Evolutionary conservation across 2,329 filamentous ascomycete species (phyloP), one percentile per base, ranked within the genome.

Genomic region (Calonectria hawksworthii): DNA sequence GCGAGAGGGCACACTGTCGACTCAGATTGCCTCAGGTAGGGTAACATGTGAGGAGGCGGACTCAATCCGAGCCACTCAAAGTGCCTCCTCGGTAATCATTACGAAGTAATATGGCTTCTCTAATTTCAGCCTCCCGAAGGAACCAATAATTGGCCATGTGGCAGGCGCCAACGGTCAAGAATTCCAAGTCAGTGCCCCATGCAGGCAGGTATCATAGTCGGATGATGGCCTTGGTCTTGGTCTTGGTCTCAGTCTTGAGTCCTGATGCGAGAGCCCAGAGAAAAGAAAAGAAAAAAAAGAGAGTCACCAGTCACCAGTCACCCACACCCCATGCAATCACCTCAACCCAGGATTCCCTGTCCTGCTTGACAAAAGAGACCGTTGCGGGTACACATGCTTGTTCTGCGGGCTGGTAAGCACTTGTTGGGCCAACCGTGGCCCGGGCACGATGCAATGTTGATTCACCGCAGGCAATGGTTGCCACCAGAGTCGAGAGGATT

Each of bases 281-380:
- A 23, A 36, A 23, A 59, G n/a, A 36, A 59, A 59, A 38, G 36
- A 38, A 23, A 38, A 38, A 26, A 59, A 36, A 50, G 47, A 30
- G n/a, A n/a, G n/a, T n/a, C n/a, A n/a, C n/a, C n/a, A n/a, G 28
- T 59, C 59, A 64, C 44, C 56, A 28, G 59, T 41, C 50, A 50
- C 34, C 56, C 32, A 65, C 32, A 30, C 56, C 36, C 54, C 52
- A 54, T 52, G 66, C 71, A 73, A 73, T 68, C n/a, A 38, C 56
- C 71, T 69, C 66, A 69, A 51, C n/a, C 66, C 47, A 30, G 71
- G 71, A 69, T 73, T 34, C 65, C 71, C 65, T 73, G 71, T 69
- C 71, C 56, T 69, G 66, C 54, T 69, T 34, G 30, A 73, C 36
- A 73, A 36, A 70, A 70, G 47, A 73, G 36, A 50, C 71, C 36